phyloP scores from a whole-genome alignment of 2,329 filamentous ascomycete genomes.

The Zasmidium citrigriseum region DNA sequence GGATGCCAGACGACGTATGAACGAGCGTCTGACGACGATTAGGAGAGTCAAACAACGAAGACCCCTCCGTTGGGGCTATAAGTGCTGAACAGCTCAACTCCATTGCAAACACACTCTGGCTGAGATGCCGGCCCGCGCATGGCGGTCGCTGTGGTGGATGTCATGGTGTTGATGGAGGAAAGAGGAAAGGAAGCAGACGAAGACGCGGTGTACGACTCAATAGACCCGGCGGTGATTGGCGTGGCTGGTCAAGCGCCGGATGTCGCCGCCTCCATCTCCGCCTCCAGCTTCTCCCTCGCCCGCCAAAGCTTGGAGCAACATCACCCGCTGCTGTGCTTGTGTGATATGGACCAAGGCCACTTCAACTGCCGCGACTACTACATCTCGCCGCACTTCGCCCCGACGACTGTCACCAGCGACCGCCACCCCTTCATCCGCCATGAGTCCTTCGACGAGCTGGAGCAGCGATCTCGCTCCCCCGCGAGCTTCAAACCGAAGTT shows the following conservation, averaged over 20 bases:
- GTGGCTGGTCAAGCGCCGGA: too few species aligned
- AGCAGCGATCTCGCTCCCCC: conserved; percentile 34
- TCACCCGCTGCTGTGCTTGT: neutral
- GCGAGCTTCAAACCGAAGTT: conserved; percentile 29
- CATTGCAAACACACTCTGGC: conserved; percentile 16
- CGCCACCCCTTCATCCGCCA: conserved; percentile 22
- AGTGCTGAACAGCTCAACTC: conserved; percentile 31
- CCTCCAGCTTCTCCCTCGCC: neutral
- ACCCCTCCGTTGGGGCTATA: conserved; percentile 60
- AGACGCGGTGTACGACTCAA: neutral
- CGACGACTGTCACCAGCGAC: conserved; percentile 24
- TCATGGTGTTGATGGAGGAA: conserved; percentile 21
- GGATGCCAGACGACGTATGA: conserved; percentile 20
- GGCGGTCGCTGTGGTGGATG: conserved; percentile 14
- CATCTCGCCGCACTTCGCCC: conserved; percentile 29
- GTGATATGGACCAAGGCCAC: conserved; percentile 36
- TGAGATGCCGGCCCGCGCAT: conserved; percentile 17
- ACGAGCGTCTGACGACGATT: conserved; percentile 23
- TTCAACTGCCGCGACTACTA: conserved; percentile 41
- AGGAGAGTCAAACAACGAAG: conserved; percentile 41
- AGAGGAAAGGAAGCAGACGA: conserved; percentile 12
- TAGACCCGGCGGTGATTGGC: too few species aligned
- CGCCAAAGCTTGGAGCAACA: neutral
- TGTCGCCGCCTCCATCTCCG: too few species aligned
- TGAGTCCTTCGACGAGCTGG: conserved; percentile 35